Base-by-base conservation (phyloP, 2,329 filamentous ascomycete genomes). In the Alternaria alternata region DNA sequence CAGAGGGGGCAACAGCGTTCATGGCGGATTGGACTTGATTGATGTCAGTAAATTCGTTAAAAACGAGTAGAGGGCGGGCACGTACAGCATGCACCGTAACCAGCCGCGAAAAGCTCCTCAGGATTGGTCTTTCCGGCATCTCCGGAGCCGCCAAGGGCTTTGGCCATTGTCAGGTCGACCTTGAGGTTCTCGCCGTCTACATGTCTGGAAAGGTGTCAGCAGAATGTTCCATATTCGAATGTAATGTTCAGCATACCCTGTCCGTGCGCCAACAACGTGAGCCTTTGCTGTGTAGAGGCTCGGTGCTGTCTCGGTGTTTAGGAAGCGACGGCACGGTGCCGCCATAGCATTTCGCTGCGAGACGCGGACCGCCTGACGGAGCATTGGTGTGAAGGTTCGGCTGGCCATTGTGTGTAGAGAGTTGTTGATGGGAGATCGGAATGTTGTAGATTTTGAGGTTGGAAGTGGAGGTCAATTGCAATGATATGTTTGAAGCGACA, bases 41-140 rank as follows among this genome's bases (percentile, higher is more conserved):
- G 8, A n/a, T 7, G 14, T 47, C 0, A 22, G 44, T 14, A 3
- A 14, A 28, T 24, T 5, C 7, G 26, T 0, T 6, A 7, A 18
- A 6, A 8, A 4, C 22, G 1, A 20, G 18, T 0, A 8, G 7
- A 12, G 16, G 7, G 18, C 36, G 11, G n/a, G 82, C 6, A 47
- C 52, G 7, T 32, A 54, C 52, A 83, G 63, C 81, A 83, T 8
- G 81, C 80, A 26, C 81, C 82, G 60, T 82, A 83, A 22, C 81
- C 81, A 0, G 81, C 81, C 1, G 81, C 81, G 60, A 83, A 83
- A 2, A 84, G 77, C 62, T 83, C 81, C 69, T 83, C 81, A 0
- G 69, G 69, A 24, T 71, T 79, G 7, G 81, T 82, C 81, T 82
- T 83, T 57, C 79, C 64, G 1, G 51, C 44, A 22, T 70, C 68